Conservation (phyloP, 2,329 filamentous ascomycete genomes). For the Alternaria burnsii region DNA sequence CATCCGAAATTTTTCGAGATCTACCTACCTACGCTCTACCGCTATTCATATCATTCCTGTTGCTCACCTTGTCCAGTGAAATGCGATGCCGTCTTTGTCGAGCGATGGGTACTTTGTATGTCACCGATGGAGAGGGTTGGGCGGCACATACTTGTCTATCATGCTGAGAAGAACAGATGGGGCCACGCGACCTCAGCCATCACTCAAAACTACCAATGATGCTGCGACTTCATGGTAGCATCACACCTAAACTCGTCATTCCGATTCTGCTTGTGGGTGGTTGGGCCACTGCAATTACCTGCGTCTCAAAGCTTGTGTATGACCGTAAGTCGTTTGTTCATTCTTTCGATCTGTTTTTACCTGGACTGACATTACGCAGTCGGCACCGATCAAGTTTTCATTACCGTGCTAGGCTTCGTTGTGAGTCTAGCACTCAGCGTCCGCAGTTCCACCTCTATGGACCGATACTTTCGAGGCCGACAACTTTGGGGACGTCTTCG, state of each 20-base stretch:
- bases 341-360: neutral
- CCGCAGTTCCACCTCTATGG: conserved; percentile 78
- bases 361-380: conserved; percentile 44
- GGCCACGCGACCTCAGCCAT: conserved; percentile 72
- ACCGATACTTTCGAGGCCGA: conserved; percentile 68
- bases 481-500: conserved; percentile 69
- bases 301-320: conserved; percentile 53
- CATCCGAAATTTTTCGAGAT: too few species aligned
- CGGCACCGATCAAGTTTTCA: conserved; percentile 64
- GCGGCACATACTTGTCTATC: neutral
- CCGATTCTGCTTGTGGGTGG: conserved; percentile 68
- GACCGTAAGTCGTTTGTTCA: conserved; percentile 27
- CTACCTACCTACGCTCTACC: too few species aligned
- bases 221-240: conserved; percentile 76
- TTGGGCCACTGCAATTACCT: conserved; percentile 73
- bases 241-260: conserved; percentile 76
- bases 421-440: conserved; percentile 79
- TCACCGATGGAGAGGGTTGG: neutral
- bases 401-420: conserved; percentile 66
- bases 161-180: conserved; percentile 43
- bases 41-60: too few species aligned
- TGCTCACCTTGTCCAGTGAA: too few species aligned
- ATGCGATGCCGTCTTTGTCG: neutral
- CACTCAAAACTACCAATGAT: conserved; percentile 81
- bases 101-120: neutral